Percentiles rank a stretch among this genome's conserved stretches.
Evolutionary conservation across 441 rosid species (phyloP).

Genomic region (Rhodomyrtus psidioides): DNA sequence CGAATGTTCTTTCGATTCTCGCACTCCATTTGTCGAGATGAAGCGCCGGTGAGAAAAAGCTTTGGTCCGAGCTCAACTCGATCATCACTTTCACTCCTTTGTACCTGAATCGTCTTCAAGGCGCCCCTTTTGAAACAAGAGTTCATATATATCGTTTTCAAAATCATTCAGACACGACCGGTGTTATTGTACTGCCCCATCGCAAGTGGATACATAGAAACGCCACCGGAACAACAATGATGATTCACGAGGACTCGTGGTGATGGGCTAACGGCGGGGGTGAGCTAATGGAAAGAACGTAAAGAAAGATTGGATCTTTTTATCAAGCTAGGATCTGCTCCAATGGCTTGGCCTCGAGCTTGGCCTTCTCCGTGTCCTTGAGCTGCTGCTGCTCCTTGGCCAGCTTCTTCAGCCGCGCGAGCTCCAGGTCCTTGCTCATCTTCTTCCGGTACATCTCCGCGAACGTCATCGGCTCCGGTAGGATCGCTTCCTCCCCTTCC

Average conservation of each 20-base stretch:
- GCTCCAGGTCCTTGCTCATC: slow-evolving; percentile 3
- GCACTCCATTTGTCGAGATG: not conserved
- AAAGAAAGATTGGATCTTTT: not conserved
- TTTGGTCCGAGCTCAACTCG: not conserved
- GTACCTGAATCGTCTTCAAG: not conserved
- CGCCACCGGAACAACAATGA: not conserved
- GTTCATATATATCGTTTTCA: not conserved
- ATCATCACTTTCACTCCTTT: too few relatives aligned
- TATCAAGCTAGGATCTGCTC: slow-evolving; percentile 1
- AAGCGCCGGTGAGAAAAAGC: not conserved
- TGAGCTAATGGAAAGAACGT: not conserved
- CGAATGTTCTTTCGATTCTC: not conserved
- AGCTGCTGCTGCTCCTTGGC: not conserved
- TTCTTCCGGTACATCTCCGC: slow-evolving; percentile 3
- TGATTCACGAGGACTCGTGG: accelerated
- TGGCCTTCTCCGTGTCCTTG: not conserved
- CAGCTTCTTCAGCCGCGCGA: not conserved
- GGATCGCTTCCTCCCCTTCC: not conserved
- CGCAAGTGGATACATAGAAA: not conserved
- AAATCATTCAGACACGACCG: not conserved
- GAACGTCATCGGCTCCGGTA: not conserved
- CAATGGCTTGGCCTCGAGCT: not conserved
- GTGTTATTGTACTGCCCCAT: not conserved
- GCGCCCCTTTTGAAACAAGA: not conserved
- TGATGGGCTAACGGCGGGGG: not conserved